These are phyloP conservation scores for Paecilomyces fulvus DNA, from an alignment of 2,329 filamentous ascomycete species.

Conservation along the genomic window DNA sequence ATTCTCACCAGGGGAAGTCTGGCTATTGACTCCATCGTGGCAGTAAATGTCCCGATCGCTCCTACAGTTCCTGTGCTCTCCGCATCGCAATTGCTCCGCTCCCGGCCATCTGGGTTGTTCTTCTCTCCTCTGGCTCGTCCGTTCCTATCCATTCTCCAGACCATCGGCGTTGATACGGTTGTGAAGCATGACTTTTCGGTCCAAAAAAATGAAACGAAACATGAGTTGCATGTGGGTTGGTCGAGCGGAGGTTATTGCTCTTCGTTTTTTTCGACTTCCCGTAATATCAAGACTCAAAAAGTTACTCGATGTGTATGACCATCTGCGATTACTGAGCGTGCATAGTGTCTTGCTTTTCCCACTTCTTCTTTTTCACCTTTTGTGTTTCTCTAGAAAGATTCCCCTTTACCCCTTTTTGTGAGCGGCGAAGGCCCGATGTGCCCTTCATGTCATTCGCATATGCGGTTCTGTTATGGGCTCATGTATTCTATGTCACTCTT, in stretches of 20 bases:
- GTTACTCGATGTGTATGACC: constrained; percentile 19
- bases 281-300: constrained; percentile 13
- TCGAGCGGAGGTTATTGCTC: neutral
- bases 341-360: constrained; percentile 20
- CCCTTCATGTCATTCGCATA: neutral
- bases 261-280: constrained; percentile 5
- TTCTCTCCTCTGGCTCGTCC: constrained; percentile 2
- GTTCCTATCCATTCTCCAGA: constrained; percentile 12
- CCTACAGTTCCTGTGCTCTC: constrained; percentile 2
- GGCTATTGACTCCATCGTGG: neutral
- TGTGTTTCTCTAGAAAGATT: constrained; percentile 7
- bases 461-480: constrained; percentile 1
- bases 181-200: constrained; percentile 26
- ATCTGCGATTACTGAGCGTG: constrained; percentile 30
- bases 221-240: neutral
- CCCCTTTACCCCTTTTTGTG: constrained; percentile 1
- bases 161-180: constrained; percentile 26
- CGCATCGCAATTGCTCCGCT: neutral
- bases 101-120: constrained; percentile 2
- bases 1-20: too few species aligned
- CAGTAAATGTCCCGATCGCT: constrained; percentile 1
- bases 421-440: neutral
- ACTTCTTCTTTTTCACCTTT: constrained; percentile 15
- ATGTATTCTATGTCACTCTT: constrained; percentile 9
- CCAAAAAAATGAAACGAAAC: constrained; percentile 2